phyloP scores from a whole-genome alignment of 805 yeast species.

The Hanseniaspora vineae region DNA sequence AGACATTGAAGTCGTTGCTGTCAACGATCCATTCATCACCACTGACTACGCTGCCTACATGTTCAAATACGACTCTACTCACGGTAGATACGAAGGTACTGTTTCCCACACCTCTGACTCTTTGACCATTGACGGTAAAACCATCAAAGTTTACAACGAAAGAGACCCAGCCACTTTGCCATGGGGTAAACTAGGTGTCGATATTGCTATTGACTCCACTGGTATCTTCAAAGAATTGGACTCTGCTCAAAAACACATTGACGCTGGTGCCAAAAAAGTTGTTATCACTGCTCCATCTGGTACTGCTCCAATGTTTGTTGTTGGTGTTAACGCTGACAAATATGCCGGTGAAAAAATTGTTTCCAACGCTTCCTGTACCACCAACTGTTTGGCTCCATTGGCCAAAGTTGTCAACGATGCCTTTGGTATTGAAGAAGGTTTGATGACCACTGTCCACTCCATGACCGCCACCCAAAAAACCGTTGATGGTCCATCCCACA shows the following conservation, averaged over 20 bases:
- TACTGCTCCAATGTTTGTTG: slow-evolving; percentile 63
- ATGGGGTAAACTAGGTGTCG: slow-evolving; percentile 53
- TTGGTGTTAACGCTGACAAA: slow-evolving; percentile 54
- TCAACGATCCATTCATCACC: slow-evolving; percentile 59
- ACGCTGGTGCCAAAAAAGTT: slow-evolving; percentile 64
- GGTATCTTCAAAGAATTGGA: slow-evolving; percentile 58
- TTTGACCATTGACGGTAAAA: slow-evolving; percentile 40
- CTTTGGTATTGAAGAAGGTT: slow-evolving; percentile 60
- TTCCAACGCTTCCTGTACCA: slow-evolving; percentile 64
- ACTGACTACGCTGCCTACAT: slow-evolving; percentile 60
- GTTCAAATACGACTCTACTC: slow-evolving; percentile 67
- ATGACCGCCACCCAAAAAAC: slow-evolving; percentile 63
- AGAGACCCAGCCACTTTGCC: slow-evolving; percentile 57
- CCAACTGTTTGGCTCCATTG: slow-evolving; percentile 64
- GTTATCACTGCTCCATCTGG: slow-evolving; percentile 61
- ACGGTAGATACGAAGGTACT: slow-evolving; percentile 49
- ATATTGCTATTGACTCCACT: slow-evolving; percentile 56
- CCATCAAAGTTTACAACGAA: slow-evolving; percentile 43
- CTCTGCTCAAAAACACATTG: slow-evolving; percentile 56
- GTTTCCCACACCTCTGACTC: slow-evolving; percentile 39
- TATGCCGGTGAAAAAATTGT: slow-evolving; percentile 47
- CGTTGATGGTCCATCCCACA: slow-evolving; percentile 67
- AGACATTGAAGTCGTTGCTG: slow-evolving; percentile 44
- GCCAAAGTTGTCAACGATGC: slow-evolving; percentile 55
- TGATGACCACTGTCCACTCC: slow-evolving; percentile 66